Evolutionary conservation across 805 yeast genomes (phyloP).

Genomic region (Suhomyces faveliae): DNA sequence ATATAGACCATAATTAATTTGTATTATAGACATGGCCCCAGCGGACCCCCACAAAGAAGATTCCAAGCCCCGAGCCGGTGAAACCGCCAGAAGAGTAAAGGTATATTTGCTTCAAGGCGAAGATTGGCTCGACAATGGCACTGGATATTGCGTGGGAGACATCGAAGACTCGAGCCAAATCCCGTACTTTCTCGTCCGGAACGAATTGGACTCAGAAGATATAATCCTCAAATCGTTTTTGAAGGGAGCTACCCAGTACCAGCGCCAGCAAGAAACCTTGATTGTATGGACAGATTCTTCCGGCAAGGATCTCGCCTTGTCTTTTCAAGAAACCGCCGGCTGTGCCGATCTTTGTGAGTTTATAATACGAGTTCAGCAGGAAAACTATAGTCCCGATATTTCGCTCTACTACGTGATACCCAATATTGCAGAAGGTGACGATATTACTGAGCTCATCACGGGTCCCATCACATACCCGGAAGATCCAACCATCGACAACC

Average conservation of each 20-base stretch:
- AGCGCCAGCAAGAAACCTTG: constrained; percentile 89
- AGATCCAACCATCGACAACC: constrained; percentile 49
- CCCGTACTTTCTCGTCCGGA: constrained; percentile 69
- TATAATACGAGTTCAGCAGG: constrained; percentile 64
- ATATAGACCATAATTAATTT: background rate
- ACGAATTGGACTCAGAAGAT: constrained; percentile 61
- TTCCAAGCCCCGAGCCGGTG: constrained; percentile 9
- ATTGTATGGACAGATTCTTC: constrained; percentile 91
- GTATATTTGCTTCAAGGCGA: constrained; percentile 82
- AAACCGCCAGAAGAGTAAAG: constrained; percentile 73
- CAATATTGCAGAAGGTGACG: constrained; percentile 32
- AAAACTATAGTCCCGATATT: constrained; percentile 55
- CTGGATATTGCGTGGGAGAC: constrained; percentile 85
- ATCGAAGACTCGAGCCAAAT: constrained; percentile 33
- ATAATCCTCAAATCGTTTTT: constrained; percentile 62
- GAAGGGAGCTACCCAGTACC: constrained; percentile 79
- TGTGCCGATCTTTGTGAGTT: constrained; percentile 83
- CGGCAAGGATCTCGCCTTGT: constrained; percentile 74
- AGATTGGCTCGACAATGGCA: constrained; percentile 89
- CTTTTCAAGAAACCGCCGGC: constrained; percentile 90
- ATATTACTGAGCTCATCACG: constrained; percentile 71
- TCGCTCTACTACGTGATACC: constrained; percentile 68
- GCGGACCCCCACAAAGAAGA: background rate
- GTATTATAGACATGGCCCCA: background rate
- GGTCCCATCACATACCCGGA: constrained; percentile 76